These are phyloP conservation scores for Tirmania nivea DNA, from an alignment of 495 filamentous ascomycete species.

Conservation along the genomic window DNA sequence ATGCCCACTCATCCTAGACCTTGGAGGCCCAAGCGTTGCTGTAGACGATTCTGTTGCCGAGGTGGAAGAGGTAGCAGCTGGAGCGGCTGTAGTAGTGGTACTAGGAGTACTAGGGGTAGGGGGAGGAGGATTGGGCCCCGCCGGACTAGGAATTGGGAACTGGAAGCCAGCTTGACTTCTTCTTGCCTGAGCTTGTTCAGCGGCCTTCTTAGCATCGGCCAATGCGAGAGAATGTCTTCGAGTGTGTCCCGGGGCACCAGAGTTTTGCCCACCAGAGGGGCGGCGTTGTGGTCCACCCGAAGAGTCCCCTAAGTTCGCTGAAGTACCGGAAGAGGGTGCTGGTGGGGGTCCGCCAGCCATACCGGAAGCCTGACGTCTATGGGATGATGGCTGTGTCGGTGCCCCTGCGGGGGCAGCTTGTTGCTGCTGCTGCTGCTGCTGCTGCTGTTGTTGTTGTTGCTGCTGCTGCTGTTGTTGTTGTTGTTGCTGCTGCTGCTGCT, in stretches of 20 bases:
- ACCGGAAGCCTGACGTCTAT: conserved; percentile 95
- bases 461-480: conserved; percentile 58
- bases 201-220: conserved; percentile 92
- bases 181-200: conserved; percentile 91
- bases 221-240: conserved; percentile 86
- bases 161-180: conserved; percentile 83
- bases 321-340: conserved; percentile 85
- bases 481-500: background rate
- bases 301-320: conserved; percentile 51
- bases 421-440: conserved; percentile 31
- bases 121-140: conserved; percentile 20
- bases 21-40: conserved; percentile 12
- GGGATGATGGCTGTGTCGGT: conserved; percentile 57
- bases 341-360: conserved; percentile 85
- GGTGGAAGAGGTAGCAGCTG: conserved; percentile 22
- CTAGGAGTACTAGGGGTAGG: conserved; percentile 13
- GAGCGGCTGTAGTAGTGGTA: conserved; percentile 24
- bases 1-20: conserved; percentile 24
- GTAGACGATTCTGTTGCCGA: conserved; percentile 24
- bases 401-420: conserved; percentile 44
- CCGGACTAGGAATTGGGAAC: conserved; percentile 50
- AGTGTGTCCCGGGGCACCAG: conserved; percentile 54
- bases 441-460: conserved; percentile 49
- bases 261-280: conserved; percentile 39
- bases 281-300: conserved; percentile 42